These are phyloP conservation scores for Heliocybe sulcata DNA, from an alignment of 1,284 basidiomycete species.

Conservation along the genomic window DNA sequence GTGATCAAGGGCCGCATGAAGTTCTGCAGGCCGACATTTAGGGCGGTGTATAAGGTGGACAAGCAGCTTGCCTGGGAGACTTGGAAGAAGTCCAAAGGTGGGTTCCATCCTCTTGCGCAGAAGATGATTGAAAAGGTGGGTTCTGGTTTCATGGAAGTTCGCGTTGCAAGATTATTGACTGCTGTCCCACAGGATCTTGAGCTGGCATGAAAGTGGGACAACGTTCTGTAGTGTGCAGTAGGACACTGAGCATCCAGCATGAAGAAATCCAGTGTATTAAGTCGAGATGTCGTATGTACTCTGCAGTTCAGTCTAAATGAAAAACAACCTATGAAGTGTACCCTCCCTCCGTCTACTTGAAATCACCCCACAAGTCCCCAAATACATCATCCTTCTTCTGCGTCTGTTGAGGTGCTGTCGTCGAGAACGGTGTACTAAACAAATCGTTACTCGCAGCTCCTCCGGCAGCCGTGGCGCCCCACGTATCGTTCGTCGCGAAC, in stretches of 20 bases:
- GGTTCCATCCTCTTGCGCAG: conserved; percentile 75
- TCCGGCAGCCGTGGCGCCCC: conserved; percentile 31
- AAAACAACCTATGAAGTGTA: neutral
- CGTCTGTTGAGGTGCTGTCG: conserved; percentile 15
- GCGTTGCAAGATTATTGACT: neutral
- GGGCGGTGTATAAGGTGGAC: conserved; percentile 50
- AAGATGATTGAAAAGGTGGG: conserved; percentile 67
- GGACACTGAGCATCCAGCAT: neutral
- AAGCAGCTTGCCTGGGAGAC: conserved; percentile 51
- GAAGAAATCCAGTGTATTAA: neutral
- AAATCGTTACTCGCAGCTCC: conserved; percentile 21
- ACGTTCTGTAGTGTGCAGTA: neutral
- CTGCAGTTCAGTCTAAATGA: neutral
- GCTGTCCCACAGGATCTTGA: neutral
- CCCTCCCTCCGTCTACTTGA: conserved; percentile 40
- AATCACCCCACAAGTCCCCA: conserved; percentile 75
- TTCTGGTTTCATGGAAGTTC: neutral
- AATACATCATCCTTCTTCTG: conserved; percentile 74
- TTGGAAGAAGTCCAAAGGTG: conserved; percentile 43
- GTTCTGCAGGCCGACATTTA: conserved; percentile 68
- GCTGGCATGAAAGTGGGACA: too few relatives aligned
- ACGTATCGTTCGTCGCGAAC: conserved; percentile 46
- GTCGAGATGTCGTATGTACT: neutral
- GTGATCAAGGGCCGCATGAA: conserved; percentile 76
- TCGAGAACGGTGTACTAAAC: conserved; percentile 21